Percentiles rank a stretch among this genome's conserved stretches.
Conservation (phyloP, 495 filamentous ascomycete genomes). For the Astrothelium macrocarpum region DNA sequence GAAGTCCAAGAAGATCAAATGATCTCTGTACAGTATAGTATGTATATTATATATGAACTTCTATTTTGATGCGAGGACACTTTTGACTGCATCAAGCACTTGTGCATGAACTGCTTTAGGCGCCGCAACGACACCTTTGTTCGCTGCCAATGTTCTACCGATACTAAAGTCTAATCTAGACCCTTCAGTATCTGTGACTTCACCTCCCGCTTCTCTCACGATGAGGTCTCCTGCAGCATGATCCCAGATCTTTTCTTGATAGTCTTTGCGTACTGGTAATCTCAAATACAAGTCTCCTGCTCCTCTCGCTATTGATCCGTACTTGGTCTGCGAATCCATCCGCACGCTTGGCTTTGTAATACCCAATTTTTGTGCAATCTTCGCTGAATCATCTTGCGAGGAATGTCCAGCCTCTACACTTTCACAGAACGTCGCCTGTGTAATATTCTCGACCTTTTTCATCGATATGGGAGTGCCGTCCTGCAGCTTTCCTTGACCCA, state of each 20-base stretch:
- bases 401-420: constrained; percentile 89
- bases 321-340: constrained; percentile 97
- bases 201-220: constrained; percentile 84
- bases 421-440: constrained; percentile 84
- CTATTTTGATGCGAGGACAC: constrained; percentile 55
- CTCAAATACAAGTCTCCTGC: constrained; percentile 91
- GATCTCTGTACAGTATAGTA: background rate
- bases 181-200: constrained; percentile 79
- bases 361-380: constrained; percentile 72
- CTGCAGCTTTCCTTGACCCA: constrained; percentile 49
- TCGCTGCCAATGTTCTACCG: constrained; percentile 75
- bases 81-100: constrained; percentile 74
- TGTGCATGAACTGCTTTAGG: constrained; percentile 60
- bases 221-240: constrained; percentile 95
- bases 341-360: constrained; percentile 78
- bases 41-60: constrained; percentile 2
- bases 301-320: constrained; percentile 88
- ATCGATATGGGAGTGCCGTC: constrained; percentile 61
- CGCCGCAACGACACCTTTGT: constrained; percentile 90
- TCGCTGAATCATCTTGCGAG: constrained; percentile 71
- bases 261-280: constrained; percentile 70
- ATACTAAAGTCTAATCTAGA: constrained; percentile 72
- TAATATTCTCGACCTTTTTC: constrained; percentile 62
- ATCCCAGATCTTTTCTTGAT: constrained; percentile 99
- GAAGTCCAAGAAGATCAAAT: constrained; percentile 99